phyloP scores from a whole-genome alignment of 352 stramenopile genomes.

The Phytophthora nicotianae region DNA sequence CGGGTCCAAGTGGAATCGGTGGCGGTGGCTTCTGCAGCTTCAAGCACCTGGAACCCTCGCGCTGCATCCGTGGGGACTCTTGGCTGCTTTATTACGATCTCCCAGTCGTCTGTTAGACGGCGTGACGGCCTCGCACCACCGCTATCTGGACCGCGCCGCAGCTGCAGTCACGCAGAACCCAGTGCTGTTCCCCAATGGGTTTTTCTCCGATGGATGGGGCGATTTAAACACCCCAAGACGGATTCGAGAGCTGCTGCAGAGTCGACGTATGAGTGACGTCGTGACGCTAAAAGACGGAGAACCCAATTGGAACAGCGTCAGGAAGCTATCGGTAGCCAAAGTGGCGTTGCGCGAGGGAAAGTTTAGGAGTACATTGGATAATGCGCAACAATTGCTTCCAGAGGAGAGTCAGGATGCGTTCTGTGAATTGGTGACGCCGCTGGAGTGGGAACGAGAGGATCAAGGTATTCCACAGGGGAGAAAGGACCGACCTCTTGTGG shows the following conservation, averaged over 20 bases:
- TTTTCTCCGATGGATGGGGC: slow-evolving; percentile 84
- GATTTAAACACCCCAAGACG: slow-evolving; percentile 67
- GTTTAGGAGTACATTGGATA: slow-evolving; percentile 67
- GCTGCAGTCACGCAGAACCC: slow-evolving; percentile 76
- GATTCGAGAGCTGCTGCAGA: slow-evolving; percentile 61
- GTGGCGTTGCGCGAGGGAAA: slow-evolving; percentile 53
- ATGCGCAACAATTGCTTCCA: slow-evolving; percentile 62
- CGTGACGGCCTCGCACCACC: slow-evolving; percentile 67
- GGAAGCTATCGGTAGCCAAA: slow-evolving; percentile 33
- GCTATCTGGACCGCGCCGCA: slow-evolving; percentile 69
- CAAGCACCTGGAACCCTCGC: slow-evolving; percentile 25
- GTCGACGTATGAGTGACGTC: slow-evolving; percentile 67
- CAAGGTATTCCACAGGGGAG: slow-evolving; percentile 23
- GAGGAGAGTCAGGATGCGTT: slow-evolving; percentile 60
- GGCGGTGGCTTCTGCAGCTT: slow-evolving; percentile 35
- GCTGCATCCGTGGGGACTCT: slow-evolving; percentile 64
- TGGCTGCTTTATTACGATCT: slow-evolving; percentile 58
- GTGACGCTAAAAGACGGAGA: slow-evolving; percentile 38
- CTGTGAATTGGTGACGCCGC: slow-evolving; percentile 72
- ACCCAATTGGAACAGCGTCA: slow-evolving; percentile 36
- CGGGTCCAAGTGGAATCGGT: slow-evolving; percentile 4
- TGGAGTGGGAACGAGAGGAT: slow-evolving; percentile 46
- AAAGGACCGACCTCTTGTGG: slow-evolving; percentile 41
- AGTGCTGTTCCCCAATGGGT: slow-evolving; percentile 76
- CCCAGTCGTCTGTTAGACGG: slow-evolving; percentile 64